Evolutionary conservation across 2,329 filamentous ascomycete genomes (phyloP).

Genomic region (Neofusicoccum laricinum): DNA sequence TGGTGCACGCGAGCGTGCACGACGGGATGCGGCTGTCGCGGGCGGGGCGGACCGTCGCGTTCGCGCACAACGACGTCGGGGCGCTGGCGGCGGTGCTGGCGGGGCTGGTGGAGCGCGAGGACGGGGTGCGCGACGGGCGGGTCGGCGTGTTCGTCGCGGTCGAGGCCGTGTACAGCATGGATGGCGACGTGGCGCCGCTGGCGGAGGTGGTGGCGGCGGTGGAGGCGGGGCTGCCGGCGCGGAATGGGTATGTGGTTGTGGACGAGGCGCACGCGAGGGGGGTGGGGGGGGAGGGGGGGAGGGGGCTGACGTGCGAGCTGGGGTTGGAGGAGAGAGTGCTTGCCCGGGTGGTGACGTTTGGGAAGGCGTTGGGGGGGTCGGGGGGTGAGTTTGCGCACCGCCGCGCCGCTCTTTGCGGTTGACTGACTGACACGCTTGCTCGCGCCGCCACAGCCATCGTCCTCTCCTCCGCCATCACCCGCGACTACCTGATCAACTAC

Average conservation of each 20-base stretch:
- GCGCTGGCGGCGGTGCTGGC: slow-evolving; percentile 32
- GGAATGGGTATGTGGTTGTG: slow-evolving; percentile 62
- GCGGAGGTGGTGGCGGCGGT: slow-evolving; percentile 57
- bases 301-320: slow-evolving; percentile 57
- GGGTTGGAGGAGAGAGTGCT: slow-evolving; percentile 57
- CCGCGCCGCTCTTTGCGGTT: no score
- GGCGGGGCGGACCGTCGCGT: slow-evolving; percentile 42
- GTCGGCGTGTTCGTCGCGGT: slow-evolving; percentile 33
- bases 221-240: slow-evolving; percentile 52
- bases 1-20: slow-evolving; percentile 75
- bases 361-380: slow-evolving; percentile 65
- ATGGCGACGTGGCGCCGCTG: slow-evolving; percentile 70
- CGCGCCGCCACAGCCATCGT: slow-evolving; percentile 35
- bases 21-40: slow-evolving; percentile 71
- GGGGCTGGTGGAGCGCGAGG: slow-evolving; percentile 27
- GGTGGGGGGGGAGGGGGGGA: slow-evolving; percentile 57
- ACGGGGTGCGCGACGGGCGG: slow-evolving; percentile 30
- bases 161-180: slow-evolving; percentile 68
- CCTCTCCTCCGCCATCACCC: slow-evolving; percentile 28
- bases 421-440: no score
- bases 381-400: no score
- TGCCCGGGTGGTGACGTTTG: slow-evolving; percentile 63
- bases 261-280: slow-evolving; percentile 69
- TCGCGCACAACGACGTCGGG: slow-evolving; percentile 56
- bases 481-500: slow-evolving; percentile 37